Evolutionary conservation across 73 alveolate genomes (phyloP), one percentile per base, ranked within the genome.

Genomic region (Paramecium bursaria): DNA sequence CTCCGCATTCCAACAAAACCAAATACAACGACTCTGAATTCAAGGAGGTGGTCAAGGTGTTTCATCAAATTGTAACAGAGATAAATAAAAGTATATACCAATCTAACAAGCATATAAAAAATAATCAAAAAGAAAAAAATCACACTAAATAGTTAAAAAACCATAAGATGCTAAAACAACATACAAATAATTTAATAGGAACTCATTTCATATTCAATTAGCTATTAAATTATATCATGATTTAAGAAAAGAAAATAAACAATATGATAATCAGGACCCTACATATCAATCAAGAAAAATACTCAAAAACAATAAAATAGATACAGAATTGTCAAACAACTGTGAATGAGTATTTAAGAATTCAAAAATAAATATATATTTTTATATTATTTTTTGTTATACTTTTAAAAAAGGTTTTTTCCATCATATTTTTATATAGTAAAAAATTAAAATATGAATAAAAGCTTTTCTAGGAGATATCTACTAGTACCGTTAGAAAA

Each of bases 21-120:
- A n/a, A n/a, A n/a, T 67, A 67, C 27, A 67, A 67, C 44, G 82
- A 67, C 50, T 42, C 17, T 39, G 82, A 67, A 67, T 67, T 67
- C 27, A 67, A 47, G 35, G 82, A 67, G 26, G 55, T 67, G 6
- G 82, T 67, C 42, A 67, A 67, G 82, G 44, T 57, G 14, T 67
- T 67, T 27, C 57, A 67, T 47, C 60, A 67, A 35, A 67, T 67
- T 19, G 55, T 67, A 44, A 35, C 26, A 7, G 46, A 67, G 44
- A 67, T 67, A 33, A 67, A 67, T 67, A 31, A 67, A 67, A 35
- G 82, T 67, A 30, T 9, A 9, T 21, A 19, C 33, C 44, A 44
- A 67, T 11, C 44, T 14, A 67, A 27, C 22, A 35, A 67, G 82
- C 60, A 39, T 44, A 25, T 44, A 67, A 67, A 42, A 67, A 67